Evolutionary conservation across 129 eudicot genomes (phyloP).

Genomic region (Oenanthe sinensis): DNA sequence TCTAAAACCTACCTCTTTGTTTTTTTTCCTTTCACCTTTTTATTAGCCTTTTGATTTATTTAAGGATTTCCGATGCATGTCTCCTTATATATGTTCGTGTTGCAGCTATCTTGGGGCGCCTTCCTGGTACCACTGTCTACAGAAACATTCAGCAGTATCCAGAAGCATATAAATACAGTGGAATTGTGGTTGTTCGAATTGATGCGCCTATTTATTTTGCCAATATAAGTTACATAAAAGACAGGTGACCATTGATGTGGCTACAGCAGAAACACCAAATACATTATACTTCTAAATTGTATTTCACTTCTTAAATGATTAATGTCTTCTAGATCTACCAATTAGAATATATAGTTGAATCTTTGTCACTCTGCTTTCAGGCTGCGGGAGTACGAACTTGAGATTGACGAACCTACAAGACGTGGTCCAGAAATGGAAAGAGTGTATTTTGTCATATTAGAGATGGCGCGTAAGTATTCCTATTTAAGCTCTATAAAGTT

Average conservation of each 20-base stretch:
- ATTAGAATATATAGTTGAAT: background rate
- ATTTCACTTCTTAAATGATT: background rate
- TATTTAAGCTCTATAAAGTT: background rate
- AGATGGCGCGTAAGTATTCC: conserved; percentile 76
- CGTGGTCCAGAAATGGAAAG: conserved; percentile 91
- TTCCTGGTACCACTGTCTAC: conserved; percentile 96
- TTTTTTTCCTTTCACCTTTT: background rate
- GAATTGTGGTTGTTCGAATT: conserved; percentile 89
- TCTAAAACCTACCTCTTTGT: background rate
- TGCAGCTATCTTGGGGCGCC: conserved; percentile 98
- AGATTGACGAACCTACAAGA: conserved; percentile 40
- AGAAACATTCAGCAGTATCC: conserved; percentile 90
- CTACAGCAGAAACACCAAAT: background rate
- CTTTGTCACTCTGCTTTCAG: conserved; percentile 27
- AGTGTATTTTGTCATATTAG: conserved; percentile 70
- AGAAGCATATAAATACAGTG: conserved; percentile 84
- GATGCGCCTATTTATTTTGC: conserved; percentile 99
- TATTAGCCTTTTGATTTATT: background rate
- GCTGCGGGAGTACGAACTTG: conserved; percentile 73
- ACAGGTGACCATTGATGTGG: conserved; percentile 47
- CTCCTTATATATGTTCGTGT: conserved; percentile 7
- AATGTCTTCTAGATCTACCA: background rate
- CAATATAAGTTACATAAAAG: conserved; percentile 90
- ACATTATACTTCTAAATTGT: conserved; percentile 1
- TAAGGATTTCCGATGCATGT: background rate